Percentiles rank a stretch among this genome's conserved stretches.
phyloP scores from a whole-genome alignment of 2,329 filamentous ascomycete genomes.

The Arthroderma uncinatum region DNA sequence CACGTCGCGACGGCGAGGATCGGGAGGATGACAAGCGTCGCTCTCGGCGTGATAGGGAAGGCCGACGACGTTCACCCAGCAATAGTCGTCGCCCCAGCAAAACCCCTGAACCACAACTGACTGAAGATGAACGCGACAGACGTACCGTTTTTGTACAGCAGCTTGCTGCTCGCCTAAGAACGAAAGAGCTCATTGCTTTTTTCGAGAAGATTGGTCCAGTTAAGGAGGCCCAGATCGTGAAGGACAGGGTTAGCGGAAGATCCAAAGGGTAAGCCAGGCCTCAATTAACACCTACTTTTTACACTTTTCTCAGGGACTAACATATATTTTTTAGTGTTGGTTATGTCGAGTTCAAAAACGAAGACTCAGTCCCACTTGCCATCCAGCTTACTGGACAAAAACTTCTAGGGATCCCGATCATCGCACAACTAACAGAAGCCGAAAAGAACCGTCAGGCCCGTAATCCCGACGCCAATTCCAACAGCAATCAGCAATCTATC shows the following conservation, averaged over 20 bases:
- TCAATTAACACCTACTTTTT: neutral
- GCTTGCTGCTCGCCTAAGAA: constrained; percentile 83
- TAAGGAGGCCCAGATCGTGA: constrained; percentile 96
- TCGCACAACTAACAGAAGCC: constrained; percentile 94
- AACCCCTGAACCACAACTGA: constrained; percentile 58
- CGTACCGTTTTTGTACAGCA: constrained; percentile 98
- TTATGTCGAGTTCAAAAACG: constrained; percentile 96
- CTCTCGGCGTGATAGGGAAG: constrained; percentile 44
- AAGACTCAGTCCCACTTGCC: constrained; percentile 85
- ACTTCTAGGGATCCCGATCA: constrained; percentile 95
- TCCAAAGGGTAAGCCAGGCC: constrained; percentile 72
- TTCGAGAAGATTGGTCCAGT: constrained; percentile 93
- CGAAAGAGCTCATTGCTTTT: constrained; percentile 83
- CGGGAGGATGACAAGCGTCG: constrained; percentile 37
- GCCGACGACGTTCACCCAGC: constrained; percentile 35
- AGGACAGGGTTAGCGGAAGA: constrained; percentile 89
- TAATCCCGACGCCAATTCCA: constrained; percentile 62
- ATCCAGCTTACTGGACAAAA: constrained; percentile 98
- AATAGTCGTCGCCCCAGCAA: constrained; percentile 33
- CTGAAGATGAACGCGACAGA: constrained; percentile 90
- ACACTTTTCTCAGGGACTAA: constrained; percentile 23
- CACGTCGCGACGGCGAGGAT: constrained; percentile 38
- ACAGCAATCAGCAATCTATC: constrained; percentile 64
- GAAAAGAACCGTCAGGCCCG: constrained; percentile 98
- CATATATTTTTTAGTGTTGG: constrained; percentile 63